A percentile compares a stretch with the other conserved stretches of the same genome.
Evolutionary conservation across 257 asterid genomes (phyloP).

Genomic region (Pogostemon cablin): DNA sequence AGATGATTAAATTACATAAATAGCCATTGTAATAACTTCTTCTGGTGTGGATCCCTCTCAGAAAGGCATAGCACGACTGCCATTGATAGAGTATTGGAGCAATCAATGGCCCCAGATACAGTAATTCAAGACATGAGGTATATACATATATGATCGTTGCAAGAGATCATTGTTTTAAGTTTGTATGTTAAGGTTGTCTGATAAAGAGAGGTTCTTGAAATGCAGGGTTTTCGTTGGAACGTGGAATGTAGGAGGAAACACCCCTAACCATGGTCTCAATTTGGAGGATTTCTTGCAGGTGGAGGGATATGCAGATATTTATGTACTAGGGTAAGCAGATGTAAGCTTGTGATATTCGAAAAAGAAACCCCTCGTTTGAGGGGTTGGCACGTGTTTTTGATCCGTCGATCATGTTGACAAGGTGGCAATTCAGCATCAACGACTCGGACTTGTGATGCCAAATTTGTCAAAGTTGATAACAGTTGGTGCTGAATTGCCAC

Average conservation of each 20-base stretch:
- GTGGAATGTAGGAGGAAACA: constrained; percentile 94
- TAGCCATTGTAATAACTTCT: constrained; percentile 1
- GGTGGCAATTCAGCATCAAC: neutral
- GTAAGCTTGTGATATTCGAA: neutral
- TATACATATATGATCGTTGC: neutral
- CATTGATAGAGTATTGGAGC: constrained; percentile 62
- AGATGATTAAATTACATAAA: neutral
- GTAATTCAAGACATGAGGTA: constrained; percentile 70
- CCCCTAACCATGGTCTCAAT: constrained; percentile 72
- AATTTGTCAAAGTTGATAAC: too few relatives aligned
- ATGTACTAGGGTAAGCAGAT: constrained; percentile 73
- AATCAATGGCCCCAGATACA: constrained; percentile 52
- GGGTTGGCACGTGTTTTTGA: neutral
- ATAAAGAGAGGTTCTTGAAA: neutral
- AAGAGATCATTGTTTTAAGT: neutral
- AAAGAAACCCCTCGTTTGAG: neutral
- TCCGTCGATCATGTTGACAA: neutral
- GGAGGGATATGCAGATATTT: constrained; percentile 85
- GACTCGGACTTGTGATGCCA: too few relatives aligned
- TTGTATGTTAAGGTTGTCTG: neutral
- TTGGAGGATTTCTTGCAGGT: constrained; percentile 90
- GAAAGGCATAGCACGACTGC: constrained; percentile 59
- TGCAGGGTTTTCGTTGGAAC: constrained; percentile 85
- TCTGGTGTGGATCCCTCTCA: constrained; percentile 41
- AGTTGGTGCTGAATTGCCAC: neutral